Evolutionary conservation across 139 green algal genomes (phyloP).

Genomic region (Dunaliella primolecta): DNA sequence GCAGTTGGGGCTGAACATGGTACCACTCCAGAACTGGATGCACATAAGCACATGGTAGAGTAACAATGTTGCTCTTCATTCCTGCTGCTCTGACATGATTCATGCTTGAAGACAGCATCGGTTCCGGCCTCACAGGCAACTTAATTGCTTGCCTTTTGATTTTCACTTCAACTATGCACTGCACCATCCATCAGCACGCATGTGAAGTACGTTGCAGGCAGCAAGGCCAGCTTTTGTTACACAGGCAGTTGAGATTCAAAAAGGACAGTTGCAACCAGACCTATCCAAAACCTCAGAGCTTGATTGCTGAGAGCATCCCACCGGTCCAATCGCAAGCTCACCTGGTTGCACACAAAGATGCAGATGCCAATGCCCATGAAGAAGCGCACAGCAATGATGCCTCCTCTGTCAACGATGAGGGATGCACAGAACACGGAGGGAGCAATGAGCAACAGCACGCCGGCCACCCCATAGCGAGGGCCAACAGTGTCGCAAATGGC

Average conservation of each 20-base stretch:
- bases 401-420: conserved; percentile 51
- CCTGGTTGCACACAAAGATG: conserved; percentile 86
- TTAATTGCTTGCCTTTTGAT: no score
- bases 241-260: background rate
- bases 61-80: background rate
- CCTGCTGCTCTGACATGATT: background rate
- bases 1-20: conserved; percentile 87
- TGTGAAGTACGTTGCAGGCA: background rate
- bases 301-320: conserved; percentile 55
- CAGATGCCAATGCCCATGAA: conserved; percentile 74
- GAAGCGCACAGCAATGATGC: conserved; percentile 52
- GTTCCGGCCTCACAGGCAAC: no score
- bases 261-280: background rate
- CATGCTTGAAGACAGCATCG: background rate
- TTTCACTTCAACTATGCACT: background rate
- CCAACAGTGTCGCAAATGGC: conserved; percentile 74
- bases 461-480: conserved; percentile 53
- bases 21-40: conserved; percentile 85
- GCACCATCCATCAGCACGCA: background rate
- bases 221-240: background rate
- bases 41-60: conserved; percentile 59
- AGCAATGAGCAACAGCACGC: conserved; percentile 24
- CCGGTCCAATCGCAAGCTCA: no score
- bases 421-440: conserved; percentile 71
- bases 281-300: background rate